These are phyloP conservation scores for Malassezia pachydermatis DNA, from an alignment of 1,284 basidiomycete species.

Conservation along the genomic window DNA sequence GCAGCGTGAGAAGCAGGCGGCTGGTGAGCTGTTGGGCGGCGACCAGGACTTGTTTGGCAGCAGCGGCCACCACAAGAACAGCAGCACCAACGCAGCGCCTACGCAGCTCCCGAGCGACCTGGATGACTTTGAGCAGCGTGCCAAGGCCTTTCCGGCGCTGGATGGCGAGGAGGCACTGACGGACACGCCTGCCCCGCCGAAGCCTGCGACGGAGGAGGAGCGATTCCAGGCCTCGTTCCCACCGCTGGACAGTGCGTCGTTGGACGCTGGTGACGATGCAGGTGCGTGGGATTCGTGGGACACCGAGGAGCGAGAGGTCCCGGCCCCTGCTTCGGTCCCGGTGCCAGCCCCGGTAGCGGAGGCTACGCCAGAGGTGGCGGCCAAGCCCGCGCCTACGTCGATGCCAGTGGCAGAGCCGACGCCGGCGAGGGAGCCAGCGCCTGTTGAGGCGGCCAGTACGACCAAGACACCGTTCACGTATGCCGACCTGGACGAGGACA, in stretches of 20 bases:
- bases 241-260: constrained; percentile 56
- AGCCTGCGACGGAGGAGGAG: background rate
- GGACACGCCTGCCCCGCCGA: background rate
- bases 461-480: constrained; percentile 14
- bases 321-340: background rate
- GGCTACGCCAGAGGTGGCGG: background rate
- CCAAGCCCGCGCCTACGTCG: background rate
- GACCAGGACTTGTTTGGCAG: constrained; percentile 40
- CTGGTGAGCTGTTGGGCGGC: constrained; percentile 34
- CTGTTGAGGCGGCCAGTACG: background rate
- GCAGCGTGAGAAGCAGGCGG: constrained; percentile 39
- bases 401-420: background rate
- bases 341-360: background rate
- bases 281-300: background rate
- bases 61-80: constrained; percentile 27
- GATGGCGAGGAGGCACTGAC: constrained; percentile 30
- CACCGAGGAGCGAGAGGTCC: constrained; percentile 17
- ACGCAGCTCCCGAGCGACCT: constrained; percentile 1
- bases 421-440: background rate
- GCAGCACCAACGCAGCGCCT: constrained; percentile 14
- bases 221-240: constrained; percentile 79
- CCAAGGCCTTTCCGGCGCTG: constrained; percentile 55
- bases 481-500: constrained; percentile 30
- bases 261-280: constrained; percentile 11
- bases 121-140: constrained; percentile 50